Evolutionary conservation across 108 stramenopile species (phyloP).

Genomic region (Mayamaea pseudoterrestris): DNA sequence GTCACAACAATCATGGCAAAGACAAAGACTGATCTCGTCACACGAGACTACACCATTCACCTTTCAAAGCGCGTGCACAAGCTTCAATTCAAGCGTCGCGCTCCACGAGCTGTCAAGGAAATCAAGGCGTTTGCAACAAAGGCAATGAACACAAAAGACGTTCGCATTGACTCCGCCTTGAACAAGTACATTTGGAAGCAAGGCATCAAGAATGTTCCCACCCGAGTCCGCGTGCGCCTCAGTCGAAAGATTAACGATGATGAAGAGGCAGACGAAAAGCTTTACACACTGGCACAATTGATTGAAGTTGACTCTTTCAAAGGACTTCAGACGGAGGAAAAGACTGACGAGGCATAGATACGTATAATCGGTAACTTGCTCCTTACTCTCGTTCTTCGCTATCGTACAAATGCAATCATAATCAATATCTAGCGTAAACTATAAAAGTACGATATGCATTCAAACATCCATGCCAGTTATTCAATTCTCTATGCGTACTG

Average conservation of each 20-base stretch:
- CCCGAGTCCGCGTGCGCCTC: slow-evolving; percentile 92
- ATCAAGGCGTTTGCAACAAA: slow-evolving; percentile 90
- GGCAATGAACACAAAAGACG: slow-evolving; percentile 94
- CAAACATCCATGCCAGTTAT: no score
- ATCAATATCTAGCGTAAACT: no score
- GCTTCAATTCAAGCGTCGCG: slow-evolving; percentile 92
- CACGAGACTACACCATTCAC: slow-evolving; percentile 96
- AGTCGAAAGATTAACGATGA: slow-evolving; percentile 97
- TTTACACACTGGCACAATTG: slow-evolving; percentile 95
- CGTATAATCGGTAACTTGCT: no score
- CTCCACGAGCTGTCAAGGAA: slow-evolving; percentile 95
- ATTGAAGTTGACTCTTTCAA: slow-evolving; percentile 90
- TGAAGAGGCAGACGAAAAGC: slow-evolving; percentile 96
- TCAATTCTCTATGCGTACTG: no score
- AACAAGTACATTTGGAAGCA: slow-evolving; percentile 90
- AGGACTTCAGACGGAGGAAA: slow-evolving; percentile 89
- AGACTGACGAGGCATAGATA: slow-evolving; percentile 38
- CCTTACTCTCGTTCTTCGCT: no score
- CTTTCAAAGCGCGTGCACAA: slow-evolving; percentile 92
- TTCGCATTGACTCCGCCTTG: slow-evolving; percentile 71
- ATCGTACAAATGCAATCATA: no score
- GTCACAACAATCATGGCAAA: no score
- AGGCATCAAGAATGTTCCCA: slow-evolving; percentile 95
- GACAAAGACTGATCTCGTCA: slow-evolving; percentile 77
- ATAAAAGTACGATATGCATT: no score